Evolutionary conservation across 2,329 filamentous ascomycete species (phyloP), one percentile per base, ranked within the genome.

Genomic region (Aspergillus alliaceus): DNA sequence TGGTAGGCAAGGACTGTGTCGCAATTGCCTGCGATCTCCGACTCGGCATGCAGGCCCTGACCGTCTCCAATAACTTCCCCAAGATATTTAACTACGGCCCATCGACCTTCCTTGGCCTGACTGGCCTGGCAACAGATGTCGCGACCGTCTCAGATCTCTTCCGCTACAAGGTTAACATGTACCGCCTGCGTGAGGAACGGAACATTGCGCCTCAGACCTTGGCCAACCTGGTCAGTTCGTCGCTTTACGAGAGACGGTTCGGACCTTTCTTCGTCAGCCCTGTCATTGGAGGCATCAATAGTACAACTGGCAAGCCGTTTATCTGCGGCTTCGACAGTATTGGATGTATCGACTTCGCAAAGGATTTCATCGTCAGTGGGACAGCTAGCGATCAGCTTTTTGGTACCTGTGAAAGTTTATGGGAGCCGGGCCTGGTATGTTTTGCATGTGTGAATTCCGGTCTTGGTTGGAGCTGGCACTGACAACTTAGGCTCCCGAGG

Each of bases 131-230:
- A 60, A 99, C 95, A 68, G 95, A 99, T 76, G 92, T 99, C 64
- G 86, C 86, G 64, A 98, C 93, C 67, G 93, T 99, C 67, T 90
- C 89, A 69, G 93, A 99, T 80, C 89, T 98, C 66, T 96, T 99
- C 86, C 92, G 95, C 73, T 98, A 96, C 87, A 99, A 99, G 85
- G 91, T 96, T 77, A 99, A 99, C 86, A 96, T 99, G 90, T 99
- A 99, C 86, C 90, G 95, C 65, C 86, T 99, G 72, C 91, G 95
- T 72, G 95, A 99, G 84, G 95, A 99, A 84, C 92, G 95, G 73
- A 85, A 92, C 82, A 98, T 99, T 78, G 89, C 90, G 55, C 95
- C 95, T 46, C 86, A 90, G 75, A 99, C 95, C 58, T 92, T 99
- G 80, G 93, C 95, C 77, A 97, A 99, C 82, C 86, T 99, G 66